A percentile compares a stretch with the other conserved stretches of the same genome.
These are phyloP conservation scores for Podospora pseudoanserina DNA, from an alignment of 495 filamentous ascomycete species.

Conservation along the genomic window DNA sequence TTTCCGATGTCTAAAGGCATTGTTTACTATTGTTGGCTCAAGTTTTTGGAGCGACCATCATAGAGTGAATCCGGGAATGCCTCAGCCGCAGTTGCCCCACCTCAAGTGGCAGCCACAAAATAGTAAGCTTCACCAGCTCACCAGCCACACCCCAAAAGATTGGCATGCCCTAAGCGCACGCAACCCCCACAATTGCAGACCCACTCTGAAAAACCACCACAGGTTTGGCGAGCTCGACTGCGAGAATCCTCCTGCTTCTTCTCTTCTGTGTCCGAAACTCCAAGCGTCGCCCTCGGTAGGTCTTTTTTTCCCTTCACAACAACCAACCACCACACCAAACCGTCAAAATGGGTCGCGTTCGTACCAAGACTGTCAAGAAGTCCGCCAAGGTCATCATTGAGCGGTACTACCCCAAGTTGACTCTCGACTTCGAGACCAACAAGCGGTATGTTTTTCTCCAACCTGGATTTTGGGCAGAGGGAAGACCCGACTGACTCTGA, in stretches of 20 bases:
- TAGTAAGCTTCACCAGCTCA: no score
- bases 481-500: background rate
- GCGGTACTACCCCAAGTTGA: slow-evolving; percentile 97
- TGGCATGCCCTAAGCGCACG: slow-evolving; percentile 2
- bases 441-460: slow-evolving; percentile 55
- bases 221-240: background rate
- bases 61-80: background rate
- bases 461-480: background rate
- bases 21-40: no score
- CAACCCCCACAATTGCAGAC: slow-evolving; percentile 2
- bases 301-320: slow-evolving; percentile 10
- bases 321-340: slow-evolving; percentile 38
- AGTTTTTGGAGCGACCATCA: no score
- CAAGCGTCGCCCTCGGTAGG: slow-evolving; percentile 4
- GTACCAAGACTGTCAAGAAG: slow-evolving; percentile 99
- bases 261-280: background rate
- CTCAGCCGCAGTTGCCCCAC: no score
- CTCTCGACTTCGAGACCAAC: slow-evolving; percentile 99
- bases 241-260: slow-evolving; percentile 2
- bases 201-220: slow-evolving; percentile 1
- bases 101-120: no score
- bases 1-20: no score
- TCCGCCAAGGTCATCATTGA: slow-evolving; percentile 99
- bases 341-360: slow-evolving; percentile 94
- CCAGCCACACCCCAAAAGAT: background rate